These are phyloP conservation scores for Tolypocladium ovalisporum DNA, from an alignment of 2,329 filamentous ascomycete species.

Conservation along the genomic window DNA sequence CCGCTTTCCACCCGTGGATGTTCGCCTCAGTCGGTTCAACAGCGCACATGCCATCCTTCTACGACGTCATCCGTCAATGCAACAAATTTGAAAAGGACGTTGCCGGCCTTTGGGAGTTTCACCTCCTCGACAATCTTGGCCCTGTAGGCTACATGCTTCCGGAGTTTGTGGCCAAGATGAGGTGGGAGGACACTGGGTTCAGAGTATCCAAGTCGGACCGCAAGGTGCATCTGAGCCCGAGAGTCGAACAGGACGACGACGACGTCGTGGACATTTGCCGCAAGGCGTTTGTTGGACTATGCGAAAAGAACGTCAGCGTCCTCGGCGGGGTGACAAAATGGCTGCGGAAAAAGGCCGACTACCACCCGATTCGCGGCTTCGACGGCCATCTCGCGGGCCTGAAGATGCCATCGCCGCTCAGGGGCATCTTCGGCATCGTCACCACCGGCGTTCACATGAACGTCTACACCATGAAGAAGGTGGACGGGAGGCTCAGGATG, in stretches of 20 bases:
- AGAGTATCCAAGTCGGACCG: conserved; percentile 4
- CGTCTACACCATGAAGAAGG: conserved; percentile 18
- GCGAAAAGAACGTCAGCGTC: conserved; percentile 13
- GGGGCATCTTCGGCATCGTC: conserved; percentile 23
- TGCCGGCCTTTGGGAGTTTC: conserved; percentile 12
- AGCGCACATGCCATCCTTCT: conserved; percentile 6
- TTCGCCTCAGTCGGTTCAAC: neutral
- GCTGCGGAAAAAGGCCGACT: conserved; percentile 11
- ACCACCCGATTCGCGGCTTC: conserved; percentile 17
- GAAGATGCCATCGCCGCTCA: conserved; percentile 18
- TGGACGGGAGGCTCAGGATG: conserved; percentile 8
- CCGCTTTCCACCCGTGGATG: conserved; percentile 4
- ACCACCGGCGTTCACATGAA: conserved; percentile 26
- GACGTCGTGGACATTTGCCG: conserved; percentile 7
- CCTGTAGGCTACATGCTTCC: conserved; percentile 15
- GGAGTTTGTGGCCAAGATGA: conserved; percentile 8
- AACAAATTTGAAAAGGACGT: conserved; percentile 14
- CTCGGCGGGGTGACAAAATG: conserved; percentile 16
- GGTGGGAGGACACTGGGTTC: conserved; percentile 11
- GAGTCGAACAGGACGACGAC: conserved; percentile 4
- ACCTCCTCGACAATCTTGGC: conserved; percentile 8
- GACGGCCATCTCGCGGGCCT: conserved; percentile 10
- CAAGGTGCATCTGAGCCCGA: conserved; percentile 11
- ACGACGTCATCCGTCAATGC: conserved; percentile 11
- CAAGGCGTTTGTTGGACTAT: conserved; percentile 12